A percentile compares a stretch with the other conserved stretches of the same genome.
Evolutionary conservation across 495 filamentous ascomycete genomes (phyloP).

Genomic region (Podospora didyma): DNA sequence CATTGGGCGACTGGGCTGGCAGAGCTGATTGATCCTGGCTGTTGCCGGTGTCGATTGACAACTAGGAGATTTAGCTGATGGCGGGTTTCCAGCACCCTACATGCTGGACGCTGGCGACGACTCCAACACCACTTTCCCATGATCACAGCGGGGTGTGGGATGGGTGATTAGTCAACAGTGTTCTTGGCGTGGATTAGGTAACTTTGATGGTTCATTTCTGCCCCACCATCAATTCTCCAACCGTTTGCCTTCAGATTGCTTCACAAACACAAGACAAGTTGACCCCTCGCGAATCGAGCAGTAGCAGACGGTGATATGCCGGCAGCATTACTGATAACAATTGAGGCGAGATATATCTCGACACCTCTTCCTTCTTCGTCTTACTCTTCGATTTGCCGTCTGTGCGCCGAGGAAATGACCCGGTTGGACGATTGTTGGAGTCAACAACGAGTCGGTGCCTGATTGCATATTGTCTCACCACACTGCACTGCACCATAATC

Average conservation of each 20-base stretch:
- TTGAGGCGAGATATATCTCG: not conserved
- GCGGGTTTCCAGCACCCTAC: no score
- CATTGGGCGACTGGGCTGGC: not conserved
- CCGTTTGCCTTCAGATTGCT: not conserved
- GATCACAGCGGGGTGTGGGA: not conserved
- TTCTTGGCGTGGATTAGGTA: not conserved
- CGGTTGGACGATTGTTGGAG: conserved; percentile 5
- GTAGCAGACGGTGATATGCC: not conserved
- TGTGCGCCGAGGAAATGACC: conserved; percentile 13
- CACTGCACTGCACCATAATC: no score
- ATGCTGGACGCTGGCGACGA: no score
- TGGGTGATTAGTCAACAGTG: not conserved
- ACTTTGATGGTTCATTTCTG: not conserved
- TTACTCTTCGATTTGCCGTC: not conserved
- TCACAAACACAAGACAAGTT: not conserved
- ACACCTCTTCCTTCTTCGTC: not conserved
- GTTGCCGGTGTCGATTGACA: no score
- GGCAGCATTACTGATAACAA: not conserved
- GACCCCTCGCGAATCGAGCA: not conserved
- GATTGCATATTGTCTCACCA: no score
- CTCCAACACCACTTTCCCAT: no score
- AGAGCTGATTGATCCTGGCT: no score
- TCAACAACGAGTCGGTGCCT: no score
- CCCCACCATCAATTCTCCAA: not conserved
- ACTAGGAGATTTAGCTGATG: no score